Conservation (phyloP, 2,329 filamentous ascomycete species). For the Venturia pyrina region DNA sequence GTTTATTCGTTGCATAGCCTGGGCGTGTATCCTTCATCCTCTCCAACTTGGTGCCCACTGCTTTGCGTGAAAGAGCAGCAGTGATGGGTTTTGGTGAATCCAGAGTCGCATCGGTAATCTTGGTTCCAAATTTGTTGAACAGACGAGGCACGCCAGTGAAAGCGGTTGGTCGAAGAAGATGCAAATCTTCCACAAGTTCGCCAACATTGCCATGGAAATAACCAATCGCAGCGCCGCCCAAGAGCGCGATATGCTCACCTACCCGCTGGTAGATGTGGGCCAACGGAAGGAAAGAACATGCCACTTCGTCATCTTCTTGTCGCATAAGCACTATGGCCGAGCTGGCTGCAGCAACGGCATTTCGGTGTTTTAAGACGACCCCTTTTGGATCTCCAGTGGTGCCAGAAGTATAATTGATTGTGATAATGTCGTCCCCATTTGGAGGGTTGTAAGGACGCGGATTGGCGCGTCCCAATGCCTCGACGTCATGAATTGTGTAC, state of each 20-base stretch:
- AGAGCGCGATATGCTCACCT: conserved; percentile 64
- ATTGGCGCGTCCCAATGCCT: conserved; percentile 64
- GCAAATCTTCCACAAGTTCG: conserved; percentile 82
- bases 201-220: conserved; percentile 91
- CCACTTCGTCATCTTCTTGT: conserved; percentile 50
- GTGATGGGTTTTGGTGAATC: conserved; percentile 57
- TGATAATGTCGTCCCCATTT: conserved; percentile 64
- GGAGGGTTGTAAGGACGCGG: conserved; percentile 64
- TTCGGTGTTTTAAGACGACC: conserved; percentile 71
- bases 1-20: conserved; percentile 67
- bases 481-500: conserved; percentile 70
- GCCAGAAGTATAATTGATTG: conserved; percentile 85
- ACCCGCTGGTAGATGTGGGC: conserved; percentile 92
- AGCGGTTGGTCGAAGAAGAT: conserved; percentile 69
- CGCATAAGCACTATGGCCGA: conserved; percentile 45
- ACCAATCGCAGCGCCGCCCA: conserved; percentile 65
- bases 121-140: conserved; percentile 81
- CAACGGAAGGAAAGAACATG: conserved; percentile 81
- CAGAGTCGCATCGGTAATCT: conserved; percentile 68
- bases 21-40: conserved; percentile 59
- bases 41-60: conserved; percentile 70
- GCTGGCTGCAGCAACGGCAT: conserved; percentile 64
- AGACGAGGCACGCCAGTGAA: conserved; percentile 87
- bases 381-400: conserved; percentile 78
- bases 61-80: conserved; percentile 69